phyloP scores from a whole-genome alignment of 441 rosid species.

The Adansonia rubrostipa region DNA sequence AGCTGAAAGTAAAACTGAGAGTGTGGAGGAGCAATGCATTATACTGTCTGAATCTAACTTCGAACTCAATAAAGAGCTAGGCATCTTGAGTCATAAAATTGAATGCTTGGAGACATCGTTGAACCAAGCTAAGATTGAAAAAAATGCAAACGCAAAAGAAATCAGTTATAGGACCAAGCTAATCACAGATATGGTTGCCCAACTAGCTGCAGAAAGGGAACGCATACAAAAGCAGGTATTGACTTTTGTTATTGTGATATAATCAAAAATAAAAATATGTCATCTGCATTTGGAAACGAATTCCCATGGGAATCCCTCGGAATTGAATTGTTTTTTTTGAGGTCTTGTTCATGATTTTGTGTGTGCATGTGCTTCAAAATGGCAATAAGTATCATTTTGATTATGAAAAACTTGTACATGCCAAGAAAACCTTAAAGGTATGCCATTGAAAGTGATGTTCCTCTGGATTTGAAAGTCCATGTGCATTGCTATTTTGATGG shows the following conservation, averaged over 20 bases:
- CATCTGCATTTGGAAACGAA: conserved; percentile 3
- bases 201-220: conserved; percentile 76
- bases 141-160: conserved; percentile 61
- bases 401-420: neutral
- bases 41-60: conserved; percentile 65
- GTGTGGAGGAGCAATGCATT: conserved; percentile 76
- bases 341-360: neutral
- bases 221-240: conserved; percentile 80
- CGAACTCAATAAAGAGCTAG: conserved; percentile 61
- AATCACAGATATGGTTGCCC: conserved; percentile 72
- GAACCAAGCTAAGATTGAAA: conserved; percentile 57
- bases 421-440: no score
- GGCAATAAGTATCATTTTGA: neutral
- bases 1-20: conserved; percentile 75
- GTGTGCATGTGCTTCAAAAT: neutral
- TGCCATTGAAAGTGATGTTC: no score
- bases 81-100: conserved; percentile 53
- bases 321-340: neutral
- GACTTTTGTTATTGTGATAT: conserved; percentile 7
- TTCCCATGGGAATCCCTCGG: neutral
- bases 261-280: neutral
- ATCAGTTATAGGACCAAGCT: conserved; percentile 56
- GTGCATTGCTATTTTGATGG: neutral
- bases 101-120: conserved; percentile 58
- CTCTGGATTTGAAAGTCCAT: no score